Base-by-base conservation (phyloP, 2,329 filamentous ascomycete species). In the Trichoderma atroviride region DNA sequence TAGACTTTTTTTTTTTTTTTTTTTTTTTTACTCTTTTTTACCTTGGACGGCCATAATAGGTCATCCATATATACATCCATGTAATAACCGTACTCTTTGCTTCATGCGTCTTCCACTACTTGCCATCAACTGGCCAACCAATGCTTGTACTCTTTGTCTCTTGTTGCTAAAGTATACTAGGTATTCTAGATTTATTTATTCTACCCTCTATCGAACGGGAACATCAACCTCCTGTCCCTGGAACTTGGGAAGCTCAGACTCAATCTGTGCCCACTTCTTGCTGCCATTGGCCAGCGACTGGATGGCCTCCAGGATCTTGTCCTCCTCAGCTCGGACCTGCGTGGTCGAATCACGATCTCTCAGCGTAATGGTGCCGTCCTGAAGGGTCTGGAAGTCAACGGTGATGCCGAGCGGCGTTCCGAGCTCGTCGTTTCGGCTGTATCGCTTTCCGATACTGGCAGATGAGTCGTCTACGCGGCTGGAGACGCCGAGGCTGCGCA, bases 401-500 rank as follows among this genome's bases (percentile, higher is more conserved):
- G 95, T 98, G 80, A 98, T 90, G 78, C 94, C 95, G 73, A 97
- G 90, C 9, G 95, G 93, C 56, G 96, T 98, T 76, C 95, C 96
- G 70, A 97, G 88, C 83, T 98, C 95, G 80, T 98, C 95, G 79
- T 97, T 97, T 76, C 96, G 90, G 78, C 92, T 90, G 81, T 97
- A 98, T 66, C 95, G 91, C 86, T 97, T 97, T 79, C 95, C 95
- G 75, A 98, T 98, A 72, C 90, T 94, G 71, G 94, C 94, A 33
- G 91, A 93, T 16, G 93, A 96, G 80, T 96, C 92, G 77, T 98
- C 96, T 47, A 97, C 88, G 71, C 92, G 91, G 84, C 89, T 96
- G 55, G 93, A 93, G 68, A 98, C 85, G 69, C 91, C 92, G 66
- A 91, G 82, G 62, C 88, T 87, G 75, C 94, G 91, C 70, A 98